phyloP scores from a whole-genome alignment of 1,284 basidiomycete species.

The Rhodofomes roseus region DNA sequence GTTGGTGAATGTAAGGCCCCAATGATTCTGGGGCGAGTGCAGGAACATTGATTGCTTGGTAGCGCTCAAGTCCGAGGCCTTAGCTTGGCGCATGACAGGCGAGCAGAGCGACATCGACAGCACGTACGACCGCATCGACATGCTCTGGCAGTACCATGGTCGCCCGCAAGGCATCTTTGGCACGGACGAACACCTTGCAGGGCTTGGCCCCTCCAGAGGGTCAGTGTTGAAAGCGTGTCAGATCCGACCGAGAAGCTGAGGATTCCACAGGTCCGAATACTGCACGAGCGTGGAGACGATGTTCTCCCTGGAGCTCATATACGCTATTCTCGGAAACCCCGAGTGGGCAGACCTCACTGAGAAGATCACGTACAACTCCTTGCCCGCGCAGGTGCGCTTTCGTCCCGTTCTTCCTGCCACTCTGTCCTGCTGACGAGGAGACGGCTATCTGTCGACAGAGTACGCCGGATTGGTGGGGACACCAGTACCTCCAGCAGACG shows the following conservation, averaged over 20 bases:
- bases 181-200: constrained; percentile 58
- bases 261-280: constrained; percentile 41
- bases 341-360: constrained; percentile 26
- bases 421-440: not conserved
- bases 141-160: constrained; percentile 58
- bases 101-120: constrained; percentile 7
- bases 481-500: constrained; percentile 58
- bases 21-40: not conserved
- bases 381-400: constrained; percentile 42
- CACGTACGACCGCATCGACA: constrained; percentile 26
- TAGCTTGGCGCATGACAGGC: constrained; percentile 6
- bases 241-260: too few species aligned
- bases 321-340: not conserved
- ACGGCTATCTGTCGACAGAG: constrained; percentile 14
- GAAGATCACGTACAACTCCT: constrained; percentile 54
- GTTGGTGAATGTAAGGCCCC: constrained; percentile 1
- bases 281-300: constrained; percentile 63
- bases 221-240: too few species aligned
- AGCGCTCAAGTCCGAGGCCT: constrained; percentile 6
- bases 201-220: constrained; percentile 48
- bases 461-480: constrained; percentile 50
- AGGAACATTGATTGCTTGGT: not conserved
- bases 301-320: constrained; percentile 38
- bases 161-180: constrained; percentile 56
- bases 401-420: not conserved